Conservation (phyloP, 768 basidiomycete species). For the Baorangia bicolor region DNA sequence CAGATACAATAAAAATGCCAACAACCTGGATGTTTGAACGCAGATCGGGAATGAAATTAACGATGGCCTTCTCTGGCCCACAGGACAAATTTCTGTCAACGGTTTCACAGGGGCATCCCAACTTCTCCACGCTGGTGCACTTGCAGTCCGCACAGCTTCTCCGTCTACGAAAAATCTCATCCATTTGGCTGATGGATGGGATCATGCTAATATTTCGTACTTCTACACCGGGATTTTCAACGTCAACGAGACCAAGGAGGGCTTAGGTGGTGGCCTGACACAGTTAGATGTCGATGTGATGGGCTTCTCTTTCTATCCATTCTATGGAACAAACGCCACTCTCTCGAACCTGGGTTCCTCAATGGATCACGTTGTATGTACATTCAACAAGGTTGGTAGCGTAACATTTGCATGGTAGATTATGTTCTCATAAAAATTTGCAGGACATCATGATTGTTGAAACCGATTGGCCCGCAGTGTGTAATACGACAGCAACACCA, state of each 20-base stretch:
- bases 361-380: constrained; percentile 5
- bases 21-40: neutral
- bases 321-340: constrained; percentile 5
- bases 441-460: constrained; percentile 13
- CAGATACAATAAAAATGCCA: neutral
- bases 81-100: constrained; percentile 1
- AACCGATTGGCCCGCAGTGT: constrained; percentile 10
- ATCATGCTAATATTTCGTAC: neutral
- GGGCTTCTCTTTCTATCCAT: constrained; percentile 12
- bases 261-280: constrained; percentile 3
- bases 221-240: constrained; percentile 9
- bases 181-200: constrained; percentile 14
- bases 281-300: constrained; percentile 9
- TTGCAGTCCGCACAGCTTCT: constrained; percentile 8
- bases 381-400: constrained; percentile 7
- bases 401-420: neutral
- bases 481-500: neutral
- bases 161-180: constrained; percentile 3
- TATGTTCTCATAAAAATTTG: neutral
- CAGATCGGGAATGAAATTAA: constrained; percentile 17
- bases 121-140: constrained; percentile 37
- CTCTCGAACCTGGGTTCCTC: constrained; percentile 6
- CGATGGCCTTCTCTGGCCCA: constrained; percentile 9
- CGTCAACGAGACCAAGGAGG: neutral
- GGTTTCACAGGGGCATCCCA: constrained; percentile 12